A percentile compares a stretch with the other conserved stretches of the same genome.
Evolutionary conservation across 805 yeast genomes (phyloP).

Genomic region (Candida germanica): DNA sequence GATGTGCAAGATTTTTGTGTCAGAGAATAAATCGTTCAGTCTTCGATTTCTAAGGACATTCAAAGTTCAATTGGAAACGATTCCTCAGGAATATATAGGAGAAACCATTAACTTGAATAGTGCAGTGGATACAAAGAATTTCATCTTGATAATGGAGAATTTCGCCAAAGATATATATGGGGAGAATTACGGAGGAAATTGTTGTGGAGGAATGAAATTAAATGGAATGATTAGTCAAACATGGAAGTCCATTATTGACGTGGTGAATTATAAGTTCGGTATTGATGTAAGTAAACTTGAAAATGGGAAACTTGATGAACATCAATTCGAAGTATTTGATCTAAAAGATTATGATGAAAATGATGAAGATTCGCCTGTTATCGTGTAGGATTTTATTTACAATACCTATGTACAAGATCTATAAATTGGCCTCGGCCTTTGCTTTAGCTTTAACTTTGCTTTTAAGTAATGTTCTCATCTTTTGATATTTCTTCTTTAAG

Average conservation of each 20-base stretch:
- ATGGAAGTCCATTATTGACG: conserved; percentile 17
- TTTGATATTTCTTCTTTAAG: conserved; percentile 7
- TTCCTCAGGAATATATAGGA: conserved; percentile 42
- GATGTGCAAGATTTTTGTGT: conserved; percentile 21
- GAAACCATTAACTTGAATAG: conserved; percentile 16
- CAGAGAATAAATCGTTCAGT: conserved; percentile 21
- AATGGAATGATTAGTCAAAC: conserved; percentile 14
- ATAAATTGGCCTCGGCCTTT: background rate
- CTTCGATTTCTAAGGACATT: conserved; percentile 28
- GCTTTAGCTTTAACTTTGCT: too few species aligned
- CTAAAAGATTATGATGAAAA: conserved; percentile 18
- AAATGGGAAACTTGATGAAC: conserved; percentile 13
- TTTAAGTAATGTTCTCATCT: too few species aligned
- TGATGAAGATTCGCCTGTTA: conserved; percentile 28
- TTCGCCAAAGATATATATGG: conserved; percentile 16
- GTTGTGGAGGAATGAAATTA: conserved; percentile 20
- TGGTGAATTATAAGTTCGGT: conserved; percentile 10
- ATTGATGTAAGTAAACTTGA: conserved; percentile 12
- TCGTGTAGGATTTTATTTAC: conserved; percentile 15
- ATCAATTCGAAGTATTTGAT: conserved; percentile 24
- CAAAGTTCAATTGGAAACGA: conserved; percentile 32
- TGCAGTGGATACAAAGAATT: conserved; percentile 17
- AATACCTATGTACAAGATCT: background rate
- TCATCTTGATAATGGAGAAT: conserved; percentile 18
- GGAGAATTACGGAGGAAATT: conserved; percentile 5